Evolutionary conservation across 1,284 basidiomycete species (phyloP).

Genomic region (Agroathelia rolfsii): DNA sequence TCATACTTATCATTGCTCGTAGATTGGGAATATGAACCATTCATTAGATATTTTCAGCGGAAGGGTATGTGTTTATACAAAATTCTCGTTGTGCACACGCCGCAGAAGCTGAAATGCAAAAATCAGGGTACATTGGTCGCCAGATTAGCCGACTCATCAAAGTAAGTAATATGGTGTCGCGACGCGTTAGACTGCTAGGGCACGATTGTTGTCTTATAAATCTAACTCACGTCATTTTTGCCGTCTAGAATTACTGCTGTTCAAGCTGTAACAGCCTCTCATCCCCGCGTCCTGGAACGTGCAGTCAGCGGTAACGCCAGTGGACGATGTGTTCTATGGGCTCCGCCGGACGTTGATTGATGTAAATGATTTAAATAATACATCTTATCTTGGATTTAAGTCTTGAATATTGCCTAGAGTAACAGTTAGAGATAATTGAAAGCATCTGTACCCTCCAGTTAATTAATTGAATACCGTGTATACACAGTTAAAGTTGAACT

Average conservation of each 20-base stretch:
- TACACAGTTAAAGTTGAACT: no score
- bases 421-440: no score
- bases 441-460: no score
- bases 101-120: no score
- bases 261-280: slow-evolving; percentile 80
- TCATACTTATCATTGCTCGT: slow-evolving; percentile 4
- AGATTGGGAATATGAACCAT: slow-evolving; percentile 73
- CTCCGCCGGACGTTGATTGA: no score
- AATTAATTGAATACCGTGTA: no score
- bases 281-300: slow-evolving; percentile 62
- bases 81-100: no score
- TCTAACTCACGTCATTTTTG: slow-evolving; percentile 1
- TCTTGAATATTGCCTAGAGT: no score
- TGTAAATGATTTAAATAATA: no score
- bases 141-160: slow-evolving; percentile 43
- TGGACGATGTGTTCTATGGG: slow-evolving; percentile 75
- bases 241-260: slow-evolving; percentile 64
- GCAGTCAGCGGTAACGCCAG: slow-evolving; percentile 67
- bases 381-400: no score
- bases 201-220: slow-evolving; percentile 1
- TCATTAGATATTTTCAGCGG: slow-evolving; percentile 61
- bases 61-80: slow-evolving; percentile 40
- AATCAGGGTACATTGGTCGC: slow-evolving; percentile 63
- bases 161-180: slow-evolving; percentile 36
- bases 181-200: no score